Evolutionary conservation across 352 stramenopile genomes (phyloP), one percentile per base, ranked within the genome.

Genomic region (Phytophthora citrophthora): DNA sequence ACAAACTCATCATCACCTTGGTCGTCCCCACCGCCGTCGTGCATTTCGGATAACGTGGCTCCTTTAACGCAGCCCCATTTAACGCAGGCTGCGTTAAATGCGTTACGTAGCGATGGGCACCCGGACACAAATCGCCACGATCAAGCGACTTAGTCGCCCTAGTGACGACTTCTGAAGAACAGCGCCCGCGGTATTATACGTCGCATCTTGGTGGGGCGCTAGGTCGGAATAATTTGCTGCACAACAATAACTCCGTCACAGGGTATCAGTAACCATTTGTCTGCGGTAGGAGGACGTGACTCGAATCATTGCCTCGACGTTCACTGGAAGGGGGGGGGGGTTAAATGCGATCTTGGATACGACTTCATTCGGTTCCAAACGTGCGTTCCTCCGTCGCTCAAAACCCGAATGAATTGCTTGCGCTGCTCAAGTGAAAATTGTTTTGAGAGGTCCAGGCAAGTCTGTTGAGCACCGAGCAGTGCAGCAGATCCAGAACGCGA

Each of bases 211-310:
- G 15, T 26, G 18, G 27, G 50, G 29, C 34, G 11, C n/a, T 18
- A 48, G 39, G 58, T 54, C 58, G 58, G 58, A 66, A 50, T 59
- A 54, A 66, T 53, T 39, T 66, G 29, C 32, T 60, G 49, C 40
- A 54, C 3, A 50, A 53, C 29, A 58, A 18, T 44, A 51, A 45
- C 20, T 16, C 24, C 36, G 41, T 47, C 41, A 51, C 23, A 51
- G 44, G 13, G 15, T 44, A 23, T 44, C 32, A 44, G 5, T 23
- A 2, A 44, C 12, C 15, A n/a, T 46, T 24, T 36, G 49, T 20
- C 23, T 39, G 40, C 12, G n/a, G 29, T n/a, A 26, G 45, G 24
- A 29, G 29, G 20, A 20, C 20, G 20, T 32, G 16, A 13, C 18
- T 43, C 12, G 27, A n/a, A 10, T 32, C 10, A 9, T 32, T 32